Conservation (phyloP, 495 filamentous ascomycete genomes). For the Neurospora terricola region DNA sequence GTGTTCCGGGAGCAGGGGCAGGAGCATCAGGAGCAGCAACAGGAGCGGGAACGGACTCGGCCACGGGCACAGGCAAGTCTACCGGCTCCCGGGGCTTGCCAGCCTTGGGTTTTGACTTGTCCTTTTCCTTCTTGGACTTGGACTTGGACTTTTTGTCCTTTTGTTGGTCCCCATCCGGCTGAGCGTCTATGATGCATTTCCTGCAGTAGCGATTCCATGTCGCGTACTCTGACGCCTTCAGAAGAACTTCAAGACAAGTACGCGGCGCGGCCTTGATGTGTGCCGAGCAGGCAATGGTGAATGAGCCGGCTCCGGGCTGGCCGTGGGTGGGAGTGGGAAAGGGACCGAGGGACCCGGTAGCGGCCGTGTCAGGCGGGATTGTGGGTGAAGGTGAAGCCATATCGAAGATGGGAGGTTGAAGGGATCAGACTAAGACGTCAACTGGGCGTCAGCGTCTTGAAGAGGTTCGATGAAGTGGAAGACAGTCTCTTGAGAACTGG, state of each 20-base stretch:
- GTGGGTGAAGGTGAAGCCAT: background rate
- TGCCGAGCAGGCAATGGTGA: slow-evolving; percentile 21
- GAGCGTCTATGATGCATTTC: slow-evolving; percentile 12
- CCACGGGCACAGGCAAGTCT: background rate
- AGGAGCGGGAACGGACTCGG: background rate
- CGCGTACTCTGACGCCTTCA: slow-evolving; percentile 17
- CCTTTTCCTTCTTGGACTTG: background rate
- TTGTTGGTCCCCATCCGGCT: background rate
- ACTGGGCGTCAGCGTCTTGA: background rate
- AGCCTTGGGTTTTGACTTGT: background rate
- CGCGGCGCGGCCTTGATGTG: slow-evolving; percentile 20
- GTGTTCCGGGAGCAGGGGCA: background rate
- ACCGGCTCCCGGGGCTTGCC: background rate
- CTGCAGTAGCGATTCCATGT: slow-evolving; percentile 30
- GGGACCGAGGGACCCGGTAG: background rate
- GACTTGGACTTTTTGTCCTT: background rate
- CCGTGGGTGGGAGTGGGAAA: slow-evolving; percentile 24
- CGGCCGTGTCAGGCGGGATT: background rate
- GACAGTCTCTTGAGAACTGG: background rate
- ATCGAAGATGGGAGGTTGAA: background rate
- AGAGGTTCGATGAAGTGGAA: background rate
- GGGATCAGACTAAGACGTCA: background rate
- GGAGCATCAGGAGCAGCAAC: background rate
- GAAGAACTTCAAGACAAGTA: slow-evolving; percentile 16
- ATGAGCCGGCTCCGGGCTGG: slow-evolving; percentile 10